Base-by-base conservation (phyloP, 371 early-diverging fungal genomes). In the Dinochytrium kinnereticum region DNA sequence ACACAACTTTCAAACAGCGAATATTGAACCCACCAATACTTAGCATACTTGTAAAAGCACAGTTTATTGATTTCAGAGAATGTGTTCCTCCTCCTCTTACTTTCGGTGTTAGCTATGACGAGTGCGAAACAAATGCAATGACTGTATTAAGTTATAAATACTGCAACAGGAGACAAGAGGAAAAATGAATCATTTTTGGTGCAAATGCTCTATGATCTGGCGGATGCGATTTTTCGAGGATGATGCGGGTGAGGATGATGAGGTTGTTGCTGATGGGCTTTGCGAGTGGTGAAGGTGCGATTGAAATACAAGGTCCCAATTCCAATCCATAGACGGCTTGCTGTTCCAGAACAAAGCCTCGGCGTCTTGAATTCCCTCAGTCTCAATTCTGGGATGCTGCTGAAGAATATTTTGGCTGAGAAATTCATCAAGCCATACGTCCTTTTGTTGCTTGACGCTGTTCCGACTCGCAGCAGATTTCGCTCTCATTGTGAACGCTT, bases 241-340 rank as follows among this genome's bases (percentile, higher is more conserved):
- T 44, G 44, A 44, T 44, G 44, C 7, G 19, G 44, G 19, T 13
- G 19, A 13, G 44, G n/a, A n/a, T n/a, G n/a, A n/a, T n/a, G n/a
- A n/a, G n/a, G n/a, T n/a, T n/a, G n/a, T n/a, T n/a, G n/a, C n/a
- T n/a, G n/a, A n/a, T n/a, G n/a, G n/a, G n/a, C 21, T 26, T 26
- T 53, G 17, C 26, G 13, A n/a, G 24, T 53, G 55, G 5, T 53
- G 55, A 53, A n/a, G 55, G 55, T 53, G 55, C 55, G 55, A 13
- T 53, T 53, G 13, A 53, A 53, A 53, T 7, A 53, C 26, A 26
- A 53, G 55, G 26, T 53, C 55, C 55, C 55, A 53, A 53, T 53
- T 53, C 55, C 55, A 53, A 26, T 13, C 55, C 26, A 5, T n/a
- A 24, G 55, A 53, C 5, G 55, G 26, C 26, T 53, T 13, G 55